Evolutionary conservation across 2,329 filamentous ascomycete species (phyloP), one percentile per base, ranked within the genome.

Genomic region (Ampelomyces quisqualis): DNA sequence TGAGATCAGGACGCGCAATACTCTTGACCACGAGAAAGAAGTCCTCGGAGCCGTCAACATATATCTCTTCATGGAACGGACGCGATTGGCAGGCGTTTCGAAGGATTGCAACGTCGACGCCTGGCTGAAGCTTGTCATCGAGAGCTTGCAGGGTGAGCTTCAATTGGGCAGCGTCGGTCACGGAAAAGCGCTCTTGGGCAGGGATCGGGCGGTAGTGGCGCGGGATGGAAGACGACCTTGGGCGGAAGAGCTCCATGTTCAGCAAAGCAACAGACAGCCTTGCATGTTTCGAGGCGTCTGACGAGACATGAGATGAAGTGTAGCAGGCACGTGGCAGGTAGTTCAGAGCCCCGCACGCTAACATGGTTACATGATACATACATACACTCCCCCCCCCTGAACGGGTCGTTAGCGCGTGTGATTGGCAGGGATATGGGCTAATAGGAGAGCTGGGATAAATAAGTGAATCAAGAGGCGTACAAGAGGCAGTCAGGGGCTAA

Each of bases 71-170:
- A 21, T 41, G 36, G 34, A 40, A 45, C 3, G 49, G 39, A 3
- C 34, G 46, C 18, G 29, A 14, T 22, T 38, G 20, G 4, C 38
- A 46, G 10, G 47, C 43, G n/a, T 43, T 32, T 6, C 26, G 10
- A 4, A 48, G 27, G 23, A 8, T 30, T 6, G 28, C 11, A 17
- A 43, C 27, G 21, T 47, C 40, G 19, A 41, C 37, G 9, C 31
- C 13, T 13, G 32, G 30, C 15, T 18, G 9, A 42, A 47, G 34
- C 7, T 42, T 35, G 27, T 49, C 34, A 32, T 54, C 48, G 32
- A 62, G 47, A 9, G 54, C 54, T 26, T 56, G 55, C 7, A 62
- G 44, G 29, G 38, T 45, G 22, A 50, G 34, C 38, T 52, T 53
- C 9, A 60, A 44, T 22, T 49, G 35, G 7, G 41, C 52, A 18